Percentiles rank a stretch among this genome's conserved stretches.
phyloP scores from a whole-genome alignment of 78 protist genomes.

The Ministeria vibrans region DNA sequence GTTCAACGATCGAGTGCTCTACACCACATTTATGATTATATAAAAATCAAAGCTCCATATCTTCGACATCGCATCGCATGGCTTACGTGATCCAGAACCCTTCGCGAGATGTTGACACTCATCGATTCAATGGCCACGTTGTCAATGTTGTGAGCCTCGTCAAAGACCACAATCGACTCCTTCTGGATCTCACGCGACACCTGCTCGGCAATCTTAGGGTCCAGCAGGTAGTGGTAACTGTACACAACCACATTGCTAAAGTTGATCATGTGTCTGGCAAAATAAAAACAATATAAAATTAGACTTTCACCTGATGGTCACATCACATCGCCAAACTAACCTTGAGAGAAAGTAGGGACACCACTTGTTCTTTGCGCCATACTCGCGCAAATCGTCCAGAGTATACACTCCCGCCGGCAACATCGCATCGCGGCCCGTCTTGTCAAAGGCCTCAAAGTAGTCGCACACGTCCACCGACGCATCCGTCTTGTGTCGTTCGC shows the following conservation, averaged over 20 bases:
- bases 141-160: conserved; percentile 98
- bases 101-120: conserved; percentile 45
- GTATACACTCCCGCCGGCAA: conserved; percentile 75
- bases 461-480: conserved; percentile 34
- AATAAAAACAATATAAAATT: background rate
- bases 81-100: conserved; percentile 21
- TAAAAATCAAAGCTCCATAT: no score
- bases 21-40: no score
- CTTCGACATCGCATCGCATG: background rate
- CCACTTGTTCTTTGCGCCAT: conserved; percentile 36
- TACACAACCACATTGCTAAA: conserved; percentile 86
- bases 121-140: conserved; percentile 92
- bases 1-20: background rate
- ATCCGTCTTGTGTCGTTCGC: conserved; percentile 22
- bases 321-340: no score
- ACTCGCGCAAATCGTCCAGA: conserved; percentile 66
- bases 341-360: conserved; percentile 95
- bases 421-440: background rate
- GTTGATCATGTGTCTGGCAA: conserved; percentile 11
- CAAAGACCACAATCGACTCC: conserved; percentile 86
- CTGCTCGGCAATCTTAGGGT: conserved; percentile 83
- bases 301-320: no score
- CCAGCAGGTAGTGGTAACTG: conserved; percentile 86
- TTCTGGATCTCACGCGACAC: conserved; percentile 47
- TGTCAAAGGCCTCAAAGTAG: conserved; percentile 36